These are phyloP conservation scores for Aureobasidium sp. DNA, from an alignment of 2,329 filamentous ascomycete genomes.

Conservation along the genomic window DNA sequence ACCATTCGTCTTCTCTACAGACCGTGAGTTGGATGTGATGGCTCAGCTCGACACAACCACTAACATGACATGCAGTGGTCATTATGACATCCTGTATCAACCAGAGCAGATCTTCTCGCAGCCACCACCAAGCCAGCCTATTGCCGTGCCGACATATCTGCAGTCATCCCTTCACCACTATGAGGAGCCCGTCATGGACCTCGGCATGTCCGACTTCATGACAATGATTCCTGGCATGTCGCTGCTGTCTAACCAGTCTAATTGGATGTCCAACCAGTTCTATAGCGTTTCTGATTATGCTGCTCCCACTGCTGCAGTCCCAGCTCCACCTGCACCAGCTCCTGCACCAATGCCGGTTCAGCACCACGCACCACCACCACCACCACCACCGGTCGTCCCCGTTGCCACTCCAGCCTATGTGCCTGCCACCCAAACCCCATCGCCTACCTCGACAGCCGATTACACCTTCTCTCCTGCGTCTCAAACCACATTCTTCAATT, in stretches of 20 bases:
- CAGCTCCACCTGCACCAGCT: not conserved
- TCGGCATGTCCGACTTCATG: conserved; percentile 30
- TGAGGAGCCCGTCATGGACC: conserved; percentile 20
- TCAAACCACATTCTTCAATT: conserved; percentile 26
- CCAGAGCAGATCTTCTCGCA: conserved; percentile 39
- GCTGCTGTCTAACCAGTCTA: conserved; percentile 18
- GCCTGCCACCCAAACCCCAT: not conserved
- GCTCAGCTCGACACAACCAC: not conserved
- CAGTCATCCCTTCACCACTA: conserved; percentile 18
- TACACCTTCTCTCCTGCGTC: not conserved
- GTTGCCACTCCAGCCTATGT: conserved; percentile 1
- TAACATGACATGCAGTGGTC: conserved; percentile 46
- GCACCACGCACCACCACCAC: not conserved
- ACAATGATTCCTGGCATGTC: conserved; percentile 40
- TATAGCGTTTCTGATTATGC: not conserved
- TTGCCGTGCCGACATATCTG: conserved; percentile 25
- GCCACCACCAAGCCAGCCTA: conserved; percentile 20
- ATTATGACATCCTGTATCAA: conserved; percentile 91
- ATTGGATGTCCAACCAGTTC: conserved; percentile 10
- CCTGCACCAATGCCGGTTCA: conserved; percentile 4
- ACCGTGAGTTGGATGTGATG: conserved; percentile 41
- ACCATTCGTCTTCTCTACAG: conserved; percentile 52
- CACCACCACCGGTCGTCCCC: not conserved
- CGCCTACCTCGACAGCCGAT: not conserved
- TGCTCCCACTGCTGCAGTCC: not conserved